Evolutionary conservation across 2,329 filamentous ascomycete genomes (phyloP).

Genomic region (Verticillium klebahnii): DNA sequence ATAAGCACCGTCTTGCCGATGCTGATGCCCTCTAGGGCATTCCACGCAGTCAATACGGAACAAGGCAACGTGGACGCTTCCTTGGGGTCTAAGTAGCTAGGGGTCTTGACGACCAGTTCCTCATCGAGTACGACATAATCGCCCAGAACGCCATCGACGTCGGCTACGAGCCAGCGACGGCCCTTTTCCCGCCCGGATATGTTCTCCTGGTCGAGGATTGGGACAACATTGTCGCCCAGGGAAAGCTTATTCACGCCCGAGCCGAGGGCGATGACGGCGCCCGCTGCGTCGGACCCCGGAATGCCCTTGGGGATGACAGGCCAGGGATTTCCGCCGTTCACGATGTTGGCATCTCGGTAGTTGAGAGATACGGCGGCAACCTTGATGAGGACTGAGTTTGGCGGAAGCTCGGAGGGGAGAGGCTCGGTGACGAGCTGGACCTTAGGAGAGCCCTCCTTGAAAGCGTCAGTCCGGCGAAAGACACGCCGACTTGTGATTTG

Average conservation of each 20-base stretch:
- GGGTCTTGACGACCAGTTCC: conserved; percentile 27
- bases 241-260: conserved; percentile 23
- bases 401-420: conserved; percentile 22
- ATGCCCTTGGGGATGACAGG: conserved; percentile 27
- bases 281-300: conserved; percentile 33
- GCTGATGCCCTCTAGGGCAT: conserved; percentile 30
- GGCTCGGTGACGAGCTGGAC: conserved; percentile 27
- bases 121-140: conserved; percentile 36
- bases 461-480: conserved; percentile 23
- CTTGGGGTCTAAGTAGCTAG: conserved; percentile 28
- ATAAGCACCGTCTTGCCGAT: conserved; percentile 37
- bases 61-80: conserved; percentile 33
- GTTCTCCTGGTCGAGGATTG: conserved; percentile 32
- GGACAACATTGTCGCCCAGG: conserved; percentile 30
- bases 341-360: conserved; percentile 29
- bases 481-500: conserved; percentile 11
- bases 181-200: conserved; percentile 29
- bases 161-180: conserved; percentile 36
- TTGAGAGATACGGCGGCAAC: conserved; percentile 28
- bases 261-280: conserved; percentile 33
- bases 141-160: conserved; percentile 38
- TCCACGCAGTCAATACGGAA: conserved; percentile 40
- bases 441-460: conserved; percentile 23
- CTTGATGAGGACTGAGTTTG: conserved; percentile 24
- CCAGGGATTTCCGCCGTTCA: conserved; percentile 34